Evolutionary conservation across 2,329 filamentous ascomycete genomes (phyloP), one percentile per base, ranked within the genome.

Genomic region (Penicillium sumatraense): DNA sequence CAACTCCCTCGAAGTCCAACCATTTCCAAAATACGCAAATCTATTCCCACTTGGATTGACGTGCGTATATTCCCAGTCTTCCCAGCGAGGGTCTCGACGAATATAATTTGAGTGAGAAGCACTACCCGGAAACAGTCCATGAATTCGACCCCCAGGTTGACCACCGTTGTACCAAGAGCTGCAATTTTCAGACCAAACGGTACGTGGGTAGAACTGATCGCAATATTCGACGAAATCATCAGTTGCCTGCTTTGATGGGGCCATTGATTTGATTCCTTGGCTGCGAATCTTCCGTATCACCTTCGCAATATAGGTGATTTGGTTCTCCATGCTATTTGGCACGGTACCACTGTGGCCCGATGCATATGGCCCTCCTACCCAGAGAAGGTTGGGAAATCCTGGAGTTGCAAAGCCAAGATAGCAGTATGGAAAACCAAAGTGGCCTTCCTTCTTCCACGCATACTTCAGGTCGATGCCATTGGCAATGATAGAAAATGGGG

Each of bases 101-200:
- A 88, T 78, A 13, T 83, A 78, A 2, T 86, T 86, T 27, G 85
- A 74, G 62, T 89, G 85, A 0, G 82, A 77, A 1, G 86, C 86
- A 60, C 85, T 88, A 0, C 88, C 88, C 0, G 88, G 89, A 83
- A 88, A 91, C 6, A 89, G 67, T 0, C 87, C 88, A 58, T 89
- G 86, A 21, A 91, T 85, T 3, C 86, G 76, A 0, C 79, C 82
- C 0, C 87, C 87, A 0, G 86, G 82, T 5, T 74, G 74, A 0
- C 85, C 85, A 11, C 88, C 85, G 56, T 91, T 91, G 56, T 88
- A 89, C 89, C 89, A 91, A 0, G 84, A 88, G 36, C 83, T 85
- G 68, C 88, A 91, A 53, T 84, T 82, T 1, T 58, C 71, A 0
- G 69, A 68, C 69, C 70, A 75, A 2, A 82, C 81, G 2, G 80